Evolutionary conservation across 192 early-diverging fungal genomes (phyloP).

Genomic region (Borealophlyctis nickersoniae): DNA sequence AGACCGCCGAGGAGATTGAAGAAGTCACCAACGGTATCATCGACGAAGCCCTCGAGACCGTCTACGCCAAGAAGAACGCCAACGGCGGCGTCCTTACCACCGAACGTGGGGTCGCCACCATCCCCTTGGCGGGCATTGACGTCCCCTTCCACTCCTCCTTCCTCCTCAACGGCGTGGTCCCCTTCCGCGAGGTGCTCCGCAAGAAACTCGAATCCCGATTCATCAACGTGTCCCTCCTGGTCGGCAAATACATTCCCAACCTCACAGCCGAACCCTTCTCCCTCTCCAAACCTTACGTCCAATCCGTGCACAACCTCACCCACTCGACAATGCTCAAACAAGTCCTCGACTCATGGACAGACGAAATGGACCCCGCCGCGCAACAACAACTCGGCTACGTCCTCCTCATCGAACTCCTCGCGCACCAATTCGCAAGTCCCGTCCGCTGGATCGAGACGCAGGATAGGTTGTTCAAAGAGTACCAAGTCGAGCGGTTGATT

Average conservation of each 20-base stretch:
- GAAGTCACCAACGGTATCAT: slow-evolving; percentile 76
- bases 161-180: slow-evolving; percentile 85
- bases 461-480: slow-evolving; percentile 76
- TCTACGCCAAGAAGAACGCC: slow-evolving; percentile 59
- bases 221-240: slow-evolving; percentile 77
- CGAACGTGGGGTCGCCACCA: slow-evolving; percentile 87
- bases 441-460: slow-evolving; percentile 96
- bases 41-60: slow-evolving; percentile 63
- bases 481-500: slow-evolving; percentile 79
- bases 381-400: slow-evolving; percentile 85
- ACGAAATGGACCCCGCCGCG: slow-evolving; percentile 68
- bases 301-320: slow-evolving; percentile 66
- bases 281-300: slow-evolving; percentile 72
- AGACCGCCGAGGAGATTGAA: slow-evolving; percentile 81
- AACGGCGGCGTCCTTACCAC: slow-evolving; percentile 63
- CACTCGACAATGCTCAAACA: slow-evolving; percentile 71
- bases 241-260: slow-evolving; percentile 92
- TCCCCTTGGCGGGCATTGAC: slow-evolving; percentile 88
- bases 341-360: slow-evolving; percentile 72
- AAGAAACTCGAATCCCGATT: slow-evolving; percentile 80
- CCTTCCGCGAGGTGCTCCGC: slow-evolving; percentile 84
- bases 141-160: slow-evolving; percentile 97
- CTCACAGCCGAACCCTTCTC: slow-evolving; percentile 87
- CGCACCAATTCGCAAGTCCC: slow-evolving; percentile 90
- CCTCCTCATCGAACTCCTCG: slow-evolving; percentile 82